Evolutionary conservation across 805 yeast species (phyloP).

Genomic region (Kurtzmaniella cleridarum): DNA sequence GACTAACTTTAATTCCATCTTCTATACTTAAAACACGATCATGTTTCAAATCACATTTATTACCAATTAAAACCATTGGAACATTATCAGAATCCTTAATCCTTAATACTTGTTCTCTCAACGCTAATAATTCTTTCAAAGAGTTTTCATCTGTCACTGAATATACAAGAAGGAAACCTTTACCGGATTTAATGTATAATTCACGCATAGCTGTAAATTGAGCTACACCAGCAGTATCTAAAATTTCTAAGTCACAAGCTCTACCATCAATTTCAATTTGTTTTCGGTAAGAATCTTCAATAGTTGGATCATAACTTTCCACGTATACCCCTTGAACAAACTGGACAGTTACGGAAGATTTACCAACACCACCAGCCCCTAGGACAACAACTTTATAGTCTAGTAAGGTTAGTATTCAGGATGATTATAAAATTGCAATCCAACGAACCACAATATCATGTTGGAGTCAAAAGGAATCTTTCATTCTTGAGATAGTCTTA

Average conservation of each 20-base stretch:
- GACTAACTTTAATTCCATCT: constrained; percentile 78
- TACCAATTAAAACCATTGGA: constrained; percentile 89
- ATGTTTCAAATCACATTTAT: constrained; percentile 77
- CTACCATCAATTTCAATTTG: constrained; percentile 85
- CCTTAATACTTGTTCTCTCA: constrained; percentile 78
- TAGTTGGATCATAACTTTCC: constrained; percentile 94
- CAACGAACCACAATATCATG: too few species aligned
- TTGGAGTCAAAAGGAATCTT: too few species aligned
- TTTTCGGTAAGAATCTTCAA: constrained; percentile 91
- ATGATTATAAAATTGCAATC: background rate
- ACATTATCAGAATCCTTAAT: constrained; percentile 73
- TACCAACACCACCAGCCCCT: constrained; percentile 98
- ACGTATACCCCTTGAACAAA: constrained; percentile 86
- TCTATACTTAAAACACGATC: constrained; percentile 74
- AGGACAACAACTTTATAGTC: constrained; percentile 88
- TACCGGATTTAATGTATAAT: constrained; percentile 78
- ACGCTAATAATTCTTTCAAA: constrained; percentile 67
- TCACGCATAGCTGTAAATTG: constrained; percentile 97
- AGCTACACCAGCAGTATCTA: constrained; percentile 65
- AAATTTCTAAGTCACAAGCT: constrained; percentile 71
- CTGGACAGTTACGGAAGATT: constrained; percentile 87
- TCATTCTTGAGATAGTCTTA: too few species aligned
- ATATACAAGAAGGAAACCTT: constrained; percentile 58
- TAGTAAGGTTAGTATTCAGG: constrained; percentile 11
- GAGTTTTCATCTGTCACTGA: constrained; percentile 61